Conservation (phyloP, 106 monocot species). For the Platanthera guangdongensis region DNA sequence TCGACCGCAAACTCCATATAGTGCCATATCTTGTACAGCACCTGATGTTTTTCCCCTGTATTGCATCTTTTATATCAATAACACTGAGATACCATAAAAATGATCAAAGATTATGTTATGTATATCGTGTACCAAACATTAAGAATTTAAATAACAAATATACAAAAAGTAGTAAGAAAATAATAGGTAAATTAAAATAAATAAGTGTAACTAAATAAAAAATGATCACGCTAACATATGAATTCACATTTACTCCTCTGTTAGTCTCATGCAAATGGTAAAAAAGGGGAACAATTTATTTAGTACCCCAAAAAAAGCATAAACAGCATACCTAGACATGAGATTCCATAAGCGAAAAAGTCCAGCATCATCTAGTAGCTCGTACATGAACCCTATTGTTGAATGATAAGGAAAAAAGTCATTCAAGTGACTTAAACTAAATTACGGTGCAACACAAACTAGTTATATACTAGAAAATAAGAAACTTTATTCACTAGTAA, state of each 20-base stretch:
- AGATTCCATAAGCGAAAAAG: constrained; percentile 81
- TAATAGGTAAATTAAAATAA: neutral
- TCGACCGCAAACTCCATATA: constrained; percentile 48
- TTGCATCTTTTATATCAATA: neutral
- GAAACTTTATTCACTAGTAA: neutral
- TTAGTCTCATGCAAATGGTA: neutral
- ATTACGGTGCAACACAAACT: neutral
- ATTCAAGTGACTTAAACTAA: neutral
- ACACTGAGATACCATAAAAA: neutral
- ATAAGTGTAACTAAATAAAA: neutral
- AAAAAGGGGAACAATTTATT: neutral
- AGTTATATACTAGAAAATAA: neutral
- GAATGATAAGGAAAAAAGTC: constrained; percentile 1
- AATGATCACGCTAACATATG: neutral
- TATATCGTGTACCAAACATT: neutral
- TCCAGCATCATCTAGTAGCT: constrained; percentile 81
- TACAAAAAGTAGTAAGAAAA: neutral
- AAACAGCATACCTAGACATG: constrained; percentile 64
- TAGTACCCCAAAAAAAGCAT: neutral
- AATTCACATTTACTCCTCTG: neutral
- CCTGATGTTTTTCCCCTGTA: constrained; percentile 60
- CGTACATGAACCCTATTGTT: constrained; percentile 53
- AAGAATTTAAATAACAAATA: neutral
- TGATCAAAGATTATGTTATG: neutral
- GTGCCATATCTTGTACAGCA: constrained; percentile 58